Evolutionary conservation across 768 basidiomycete species (phyloP).

Genomic region (Podaxis carcinomalis): DNA sequence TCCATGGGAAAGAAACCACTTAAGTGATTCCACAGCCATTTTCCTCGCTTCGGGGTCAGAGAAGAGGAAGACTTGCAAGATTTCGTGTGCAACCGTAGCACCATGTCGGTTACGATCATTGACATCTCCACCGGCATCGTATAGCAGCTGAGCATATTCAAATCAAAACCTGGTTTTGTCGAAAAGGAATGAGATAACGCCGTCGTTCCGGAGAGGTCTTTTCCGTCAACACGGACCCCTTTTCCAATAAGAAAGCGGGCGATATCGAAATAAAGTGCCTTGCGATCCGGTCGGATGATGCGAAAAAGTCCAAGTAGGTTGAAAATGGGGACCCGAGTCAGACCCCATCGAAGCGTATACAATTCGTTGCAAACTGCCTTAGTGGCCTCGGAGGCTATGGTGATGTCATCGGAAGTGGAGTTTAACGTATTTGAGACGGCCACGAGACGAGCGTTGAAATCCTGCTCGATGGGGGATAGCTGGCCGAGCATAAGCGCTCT

Average conservation of each 20-base stretch:
- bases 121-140: slow-evolving; percentile 37
- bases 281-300: slow-evolving; percentile 19
- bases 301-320: slow-evolving; percentile 30
- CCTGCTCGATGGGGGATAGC: slow-evolving; percentile 20
- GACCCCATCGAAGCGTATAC: slow-evolving; percentile 33
- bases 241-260: slow-evolving; percentile 28
- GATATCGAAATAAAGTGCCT: slow-evolving; percentile 23
- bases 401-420: slow-evolving; percentile 10
- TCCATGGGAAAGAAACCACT: slow-evolving; percentile 39
- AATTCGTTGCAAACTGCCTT: slow-evolving; percentile 20
- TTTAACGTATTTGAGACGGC: slow-evolving; percentile 1
- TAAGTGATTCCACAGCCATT: slow-evolving; percentile 23
- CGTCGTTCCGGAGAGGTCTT: slow-evolving; percentile 36
- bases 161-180: slow-evolving; percentile 36
- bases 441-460: slow-evolving; percentile 21
- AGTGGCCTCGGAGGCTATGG: slow-evolving; percentile 15
- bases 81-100: slow-evolving; percentile 34
- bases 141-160: slow-evolving; percentile 39
- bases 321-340: slow-evolving; percentile 33
- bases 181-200: slow-evolving; percentile 37
- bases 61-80: slow-evolving; percentile 24
- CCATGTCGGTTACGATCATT: slow-evolving; percentile 38
- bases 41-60: slow-evolving; percentile 17
- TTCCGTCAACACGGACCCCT: slow-evolving; percentile 31
- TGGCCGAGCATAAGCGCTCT: slow-evolving; percentile 21